phyloP scores from a whole-genome alignment of 352 stramenopile genomes.

The Globisporangium cederbergense region DNA sequence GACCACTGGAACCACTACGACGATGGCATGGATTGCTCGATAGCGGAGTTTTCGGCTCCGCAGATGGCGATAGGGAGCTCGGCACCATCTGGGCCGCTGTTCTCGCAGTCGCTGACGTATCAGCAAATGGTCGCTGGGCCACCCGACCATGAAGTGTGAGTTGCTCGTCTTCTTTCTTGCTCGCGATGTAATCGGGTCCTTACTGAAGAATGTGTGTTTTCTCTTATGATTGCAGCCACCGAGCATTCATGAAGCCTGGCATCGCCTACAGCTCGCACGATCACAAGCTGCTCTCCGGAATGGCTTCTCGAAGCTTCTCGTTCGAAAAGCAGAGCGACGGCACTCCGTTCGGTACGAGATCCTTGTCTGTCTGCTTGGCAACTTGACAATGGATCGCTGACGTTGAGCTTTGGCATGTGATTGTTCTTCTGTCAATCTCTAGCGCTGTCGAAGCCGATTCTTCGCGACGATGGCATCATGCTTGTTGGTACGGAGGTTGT shows the following conservation, averaged over 20 bases:
- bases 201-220: background rate
- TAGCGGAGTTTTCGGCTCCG: constrained; percentile 25
- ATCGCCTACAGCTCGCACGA: background rate
- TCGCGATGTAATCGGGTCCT: background rate
- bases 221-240: background rate
- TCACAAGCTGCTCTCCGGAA: background rate
- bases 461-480: constrained; percentile 69
- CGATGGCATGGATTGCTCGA: constrained; percentile 24
- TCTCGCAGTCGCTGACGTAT: constrained; percentile 15
- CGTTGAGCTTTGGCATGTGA: background rate
- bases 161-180: background rate
- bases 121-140: constrained; percentile 21
- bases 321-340: constrained; percentile 32
- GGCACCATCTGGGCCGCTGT: constrained; percentile 8
- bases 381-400: background rate
- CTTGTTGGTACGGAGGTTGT: constrained; percentile 61
- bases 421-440: background rate
- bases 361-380: background rate
- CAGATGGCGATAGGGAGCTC: constrained; percentile 12
- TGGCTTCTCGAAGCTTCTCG: constrained; percentile 22
- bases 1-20: constrained; percentile 39
- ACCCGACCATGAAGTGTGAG: constrained; percentile 31
- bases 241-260: constrained; percentile 1
- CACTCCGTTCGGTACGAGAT: constrained; percentile 33
- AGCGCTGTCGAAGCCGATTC: constrained; percentile 75